Evolutionary conservation across 2,329 filamentous ascomycete species (phyloP), one percentile per base, ranked within the genome.

Genomic region (Polychaeton citri): DNA sequence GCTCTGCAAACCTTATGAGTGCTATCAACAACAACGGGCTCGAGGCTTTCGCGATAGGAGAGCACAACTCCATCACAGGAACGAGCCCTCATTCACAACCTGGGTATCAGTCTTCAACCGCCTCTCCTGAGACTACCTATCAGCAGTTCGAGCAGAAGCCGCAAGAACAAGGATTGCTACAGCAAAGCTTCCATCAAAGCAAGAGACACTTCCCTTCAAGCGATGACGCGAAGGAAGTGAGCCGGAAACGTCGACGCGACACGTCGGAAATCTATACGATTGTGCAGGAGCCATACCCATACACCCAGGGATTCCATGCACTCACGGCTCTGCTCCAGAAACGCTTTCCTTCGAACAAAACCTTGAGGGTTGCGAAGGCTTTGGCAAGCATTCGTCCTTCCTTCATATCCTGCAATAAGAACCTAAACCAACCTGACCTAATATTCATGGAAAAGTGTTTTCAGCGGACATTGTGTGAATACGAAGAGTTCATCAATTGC

Each of bases 361-460:
- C 81, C 0, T 60, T 88, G 17, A 76, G 79, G 39, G 93, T 95
- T 45, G 86, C 85, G 40, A 84, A 87, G 61, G 81, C 87, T 0
- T 71, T 98, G 35, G 81, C 84, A 5, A 85, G 81, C 31, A 93
- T 95, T 48, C 79, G 90, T 6, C 88, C 90, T 2, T 90, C 86
- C 0, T 90, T 98, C 54, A 88, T 96, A 43, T 79, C 86, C 8
- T 92, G 85, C 43, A 93, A 84, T 15, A 82, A 83, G 51, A 86
- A 84, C n/a, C 66, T 96, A 41, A 87, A 85, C 44, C 70, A 79
- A 13, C 80, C 90, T 50, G 90, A 98, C 58, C 67, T 96, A 19
- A 78, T 98, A 16, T 95, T 96, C 58, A 94, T 94, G 81, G 90
- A 98, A 58, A 93, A 93, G 61, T 92, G 83, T 51, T 85, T 96